Evolutionary conservation across 129 eudicot species (phyloP).

Genomic region (Chrysanthemum seticuspe): DNA sequence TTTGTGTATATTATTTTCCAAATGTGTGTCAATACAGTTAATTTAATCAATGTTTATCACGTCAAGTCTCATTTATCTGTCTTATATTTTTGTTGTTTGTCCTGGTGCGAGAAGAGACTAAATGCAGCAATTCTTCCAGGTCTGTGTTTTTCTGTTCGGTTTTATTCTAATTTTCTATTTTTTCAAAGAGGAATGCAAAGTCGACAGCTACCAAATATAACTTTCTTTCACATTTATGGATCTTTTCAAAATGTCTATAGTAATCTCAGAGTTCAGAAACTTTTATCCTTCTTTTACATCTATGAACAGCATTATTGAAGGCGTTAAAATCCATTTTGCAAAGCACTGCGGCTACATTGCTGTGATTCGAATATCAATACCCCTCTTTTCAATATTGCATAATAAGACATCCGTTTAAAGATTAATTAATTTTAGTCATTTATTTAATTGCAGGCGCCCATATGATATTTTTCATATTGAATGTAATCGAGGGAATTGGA

Average conservation of each 20-base stretch:
- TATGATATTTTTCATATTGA: conserved; percentile 63
- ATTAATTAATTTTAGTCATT: neutral
- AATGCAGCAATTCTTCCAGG: conserved; percentile 73
- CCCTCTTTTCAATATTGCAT: neutral
- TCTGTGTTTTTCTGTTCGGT: neutral
- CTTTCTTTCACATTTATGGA: neutral
- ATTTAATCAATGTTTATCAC: neutral
- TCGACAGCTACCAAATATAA: neutral
- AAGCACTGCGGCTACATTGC: too few species aligned
- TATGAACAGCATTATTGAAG: neutral
- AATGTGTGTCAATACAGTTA: neutral
- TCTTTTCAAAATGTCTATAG: neutral
- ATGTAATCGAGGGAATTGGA: conserved; percentile 51
- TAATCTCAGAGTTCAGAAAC: neutral
- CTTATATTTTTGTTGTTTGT: conserved; percentile 44
- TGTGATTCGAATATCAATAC: too few species aligned
- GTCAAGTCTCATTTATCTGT: conserved; percentile 2
- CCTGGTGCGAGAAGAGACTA: conserved; percentile 69
- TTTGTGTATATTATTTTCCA: neutral
- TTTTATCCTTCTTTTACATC: neutral
- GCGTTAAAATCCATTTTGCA: neutral
- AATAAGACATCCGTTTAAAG: neutral
- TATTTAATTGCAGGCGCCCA: conserved; percentile 50
- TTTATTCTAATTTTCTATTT: neutral
- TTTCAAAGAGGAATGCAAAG: neutral